Conservation (phyloP, 2,329 filamentous ascomycete species). For the Aspergillus jensenii region DNA sequence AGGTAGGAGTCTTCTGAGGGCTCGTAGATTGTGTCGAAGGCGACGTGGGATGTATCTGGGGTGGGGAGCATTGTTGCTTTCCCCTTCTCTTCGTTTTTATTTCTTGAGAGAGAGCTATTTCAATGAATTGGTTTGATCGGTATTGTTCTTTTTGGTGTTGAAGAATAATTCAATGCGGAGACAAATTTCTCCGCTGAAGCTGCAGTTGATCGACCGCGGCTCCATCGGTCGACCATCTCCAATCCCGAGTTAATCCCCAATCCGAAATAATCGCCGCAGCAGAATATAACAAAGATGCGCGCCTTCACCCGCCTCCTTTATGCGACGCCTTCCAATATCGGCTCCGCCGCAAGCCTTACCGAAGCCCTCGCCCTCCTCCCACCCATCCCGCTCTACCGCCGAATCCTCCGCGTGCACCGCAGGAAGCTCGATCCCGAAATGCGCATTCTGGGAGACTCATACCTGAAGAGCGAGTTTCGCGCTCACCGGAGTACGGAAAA, state of each 20-base stretch:
- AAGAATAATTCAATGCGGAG: background rate
- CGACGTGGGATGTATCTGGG: slow-evolving; percentile 87
- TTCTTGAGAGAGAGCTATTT: background rate
- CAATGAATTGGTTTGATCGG: background rate
- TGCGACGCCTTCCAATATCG: slow-evolving; percentile 40
- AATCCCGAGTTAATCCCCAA: background rate
- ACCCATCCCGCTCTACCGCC: slow-evolving; percentile 84
- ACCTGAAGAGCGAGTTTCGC: slow-evolving; percentile 89
- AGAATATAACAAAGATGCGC: slow-evolving; percentile 30
- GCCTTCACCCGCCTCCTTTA: slow-evolving; percentile 37
- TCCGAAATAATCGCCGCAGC: background rate
- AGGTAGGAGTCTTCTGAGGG: slow-evolving; percentile 95
- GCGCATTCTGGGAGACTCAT: slow-evolving; percentile 85
- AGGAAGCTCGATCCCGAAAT: slow-evolving; percentile 70
- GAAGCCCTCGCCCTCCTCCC: slow-evolving; percentile 71
- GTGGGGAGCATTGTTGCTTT: slow-evolving; percentile 71
- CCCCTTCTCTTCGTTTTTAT: background rate
- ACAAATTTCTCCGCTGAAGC: slow-evolving; percentile 10
- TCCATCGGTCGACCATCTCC: background rate
- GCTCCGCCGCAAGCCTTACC: slow-evolving; percentile 43
- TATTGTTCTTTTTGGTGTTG: background rate
- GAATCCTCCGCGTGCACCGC: slow-evolving; percentile 82
- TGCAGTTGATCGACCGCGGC: background rate
- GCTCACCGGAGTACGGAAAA: slow-evolving; percentile 83
- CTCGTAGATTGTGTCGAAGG: slow-evolving; percentile 86